Evolutionary conservation across 345 rosid species (phyloP), one percentile per base, ranked within the genome.

Genomic region (Citrus cavaleriei): DNA sequence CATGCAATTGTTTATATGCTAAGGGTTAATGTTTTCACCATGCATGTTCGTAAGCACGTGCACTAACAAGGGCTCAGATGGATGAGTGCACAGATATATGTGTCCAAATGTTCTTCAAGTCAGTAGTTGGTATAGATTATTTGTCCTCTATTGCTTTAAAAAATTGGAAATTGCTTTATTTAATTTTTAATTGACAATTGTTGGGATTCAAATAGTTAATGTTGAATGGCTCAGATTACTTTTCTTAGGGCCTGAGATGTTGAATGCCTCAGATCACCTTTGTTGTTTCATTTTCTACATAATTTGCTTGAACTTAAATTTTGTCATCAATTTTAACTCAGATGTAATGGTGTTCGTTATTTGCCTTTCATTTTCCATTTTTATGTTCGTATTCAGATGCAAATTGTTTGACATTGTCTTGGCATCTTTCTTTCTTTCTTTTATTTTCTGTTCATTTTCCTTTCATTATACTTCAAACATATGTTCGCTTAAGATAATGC

Each of bases 401-500:
- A 40, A 25, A 42, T 42, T 4, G 2, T 61, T 62, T 40, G 19
- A 24, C 32, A 35, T 28, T 32, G n/a, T 55, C 76, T 58, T 73
- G 46, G 49, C 34, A 34, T 59, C 63, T 34, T 34, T 34, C 37
- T 34, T 16, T 73, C 67, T 60, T 59, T 25, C 61, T 51, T 30
- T 14, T 5, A 63, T 63, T 32, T 27, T 74, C 77, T 61, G 35
- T 34, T 67, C 5, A 54, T 54, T 4, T 42, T 46, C 4, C 35
- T 35, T 54, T 40, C 30, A 55, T 70, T 63, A 38, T 19, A 13
- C 19, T 40, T 72, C 37, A 42, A 60, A 13, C 68, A 69, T 76
- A 32, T 81, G 62, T 73, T 12, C 40, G 63, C 73, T 75, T 62
- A 42, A 81, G 38, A 64, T 42, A 55, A 28, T 69, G 77, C 72